Conservation (phyloP, 345 rosid species). For the Linum lewisii region DNA sequence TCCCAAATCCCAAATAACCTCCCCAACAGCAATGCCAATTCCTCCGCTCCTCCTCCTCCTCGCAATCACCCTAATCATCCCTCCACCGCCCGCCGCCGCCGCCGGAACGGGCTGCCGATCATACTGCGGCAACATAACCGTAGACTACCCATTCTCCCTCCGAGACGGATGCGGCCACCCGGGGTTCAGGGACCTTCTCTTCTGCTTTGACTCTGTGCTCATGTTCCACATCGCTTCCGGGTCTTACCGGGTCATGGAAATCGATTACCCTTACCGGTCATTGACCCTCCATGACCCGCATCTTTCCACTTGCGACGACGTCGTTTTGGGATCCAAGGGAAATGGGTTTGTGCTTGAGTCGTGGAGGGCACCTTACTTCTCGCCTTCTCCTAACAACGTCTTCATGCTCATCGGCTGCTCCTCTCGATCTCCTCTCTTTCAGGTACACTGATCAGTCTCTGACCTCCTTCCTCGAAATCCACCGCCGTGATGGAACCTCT, state of each 20-base stretch:
- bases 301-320: slow-evolving; percentile 59
- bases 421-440: slow-evolving; percentile 67
- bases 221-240: slow-evolving; percentile 88
- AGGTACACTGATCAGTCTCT: slow-evolving; percentile 7
- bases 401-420: slow-evolving; percentile 88
- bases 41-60: not conserved
- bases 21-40: not conserved
- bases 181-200: slow-evolving; percentile 60
- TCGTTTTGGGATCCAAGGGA: slow-evolving; percentile 62
- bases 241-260: slow-evolving; percentile 67
- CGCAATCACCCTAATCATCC: not conserved
- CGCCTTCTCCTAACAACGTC: slow-evolving; percentile 61
- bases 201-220: slow-evolving; percentile 69
- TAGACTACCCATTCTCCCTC: slow-evolving; percentile 66
- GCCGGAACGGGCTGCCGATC: slow-evolving; percentile 59
- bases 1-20: too few species aligned
- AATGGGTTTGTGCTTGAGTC: slow-evolving; percentile 77
- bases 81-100: not conserved
- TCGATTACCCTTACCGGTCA: slow-evolving; percentile 70
- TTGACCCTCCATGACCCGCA: slow-evolving; percentile 79
- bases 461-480: too few species aligned
- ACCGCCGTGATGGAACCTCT: too few species aligned
- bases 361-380: slow-evolving; percentile 67
- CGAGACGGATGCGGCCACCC: slow-evolving; percentile 84
- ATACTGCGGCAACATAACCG: slow-evolving; percentile 70